Conservation (phyloP, 23 red algal genomes). For the Gracilaria domingensis region DNA sequence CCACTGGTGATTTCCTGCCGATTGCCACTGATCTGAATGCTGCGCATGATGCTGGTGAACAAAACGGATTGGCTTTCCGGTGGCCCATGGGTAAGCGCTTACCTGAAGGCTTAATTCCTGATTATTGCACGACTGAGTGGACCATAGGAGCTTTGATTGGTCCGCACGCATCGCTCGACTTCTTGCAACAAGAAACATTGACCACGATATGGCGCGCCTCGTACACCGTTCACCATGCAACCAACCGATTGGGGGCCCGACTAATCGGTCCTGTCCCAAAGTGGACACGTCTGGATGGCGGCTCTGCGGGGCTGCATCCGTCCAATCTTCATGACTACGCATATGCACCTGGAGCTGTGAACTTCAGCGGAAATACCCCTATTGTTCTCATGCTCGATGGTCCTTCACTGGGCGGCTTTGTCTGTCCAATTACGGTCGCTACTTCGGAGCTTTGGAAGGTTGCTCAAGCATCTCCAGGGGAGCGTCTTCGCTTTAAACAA, state of each 20-base stretch:
- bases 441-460: conserved; percentile 81
- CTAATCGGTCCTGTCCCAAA: conserved; percentile 73
- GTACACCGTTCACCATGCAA: conserved; percentile 78
- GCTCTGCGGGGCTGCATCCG: conserved; percentile 77
- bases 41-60: neutral
- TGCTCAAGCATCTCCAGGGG: conserved; percentile 66
- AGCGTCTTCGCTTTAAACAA: conserved; percentile 63
- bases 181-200: conserved; percentile 53
- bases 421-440: conserved; percentile 77
- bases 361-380: conserved; percentile 83
- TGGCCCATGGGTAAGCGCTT: conserved; percentile 64
- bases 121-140: conserved; percentile 31
- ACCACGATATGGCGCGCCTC: conserved; percentile 28
- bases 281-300: conserved; percentile 69
- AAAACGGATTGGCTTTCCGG: conserved; percentile 38
- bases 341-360: conserved; percentile 78
- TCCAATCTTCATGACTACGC: conserved; percentile 83
- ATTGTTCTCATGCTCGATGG: conserved; percentile 86
- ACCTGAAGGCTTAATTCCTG: conserved; percentile 25
- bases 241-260: conserved; percentile 77
- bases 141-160: conserved; percentile 63
- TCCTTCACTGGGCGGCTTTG: conserved; percentile 76
- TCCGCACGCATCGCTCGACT: conserved; percentile 73
- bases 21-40: neutral
- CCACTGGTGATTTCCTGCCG: conserved; percentile 72